These are phyloP conservation scores for Ophiobolus disseminans DNA, from an alignment of 2,329 filamentous ascomycete genomes.

Conservation along the genomic window DNA sequence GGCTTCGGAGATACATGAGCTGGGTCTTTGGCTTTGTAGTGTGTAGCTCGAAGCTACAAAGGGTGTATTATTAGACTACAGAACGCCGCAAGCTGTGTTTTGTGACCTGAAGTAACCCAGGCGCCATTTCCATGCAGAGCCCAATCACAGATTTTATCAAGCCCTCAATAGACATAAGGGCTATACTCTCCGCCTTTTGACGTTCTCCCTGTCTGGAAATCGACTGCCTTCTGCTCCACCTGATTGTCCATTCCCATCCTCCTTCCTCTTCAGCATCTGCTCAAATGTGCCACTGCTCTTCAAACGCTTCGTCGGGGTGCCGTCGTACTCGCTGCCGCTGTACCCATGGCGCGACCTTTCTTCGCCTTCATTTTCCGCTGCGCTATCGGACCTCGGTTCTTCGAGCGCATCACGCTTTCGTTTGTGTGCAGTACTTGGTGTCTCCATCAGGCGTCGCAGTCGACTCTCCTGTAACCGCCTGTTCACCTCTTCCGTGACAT, in stretches of 20 bases:
- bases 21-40: too few species aligned
- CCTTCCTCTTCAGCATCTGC: constrained; percentile 28
- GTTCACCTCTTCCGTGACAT: constrained; percentile 45
- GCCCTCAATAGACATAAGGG: too few species aligned
- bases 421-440: constrained; percentile 43
- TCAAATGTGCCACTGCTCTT: constrained; percentile 36
- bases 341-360: constrained; percentile 9
- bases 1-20: too few species aligned
- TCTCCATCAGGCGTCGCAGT: constrained; percentile 40
- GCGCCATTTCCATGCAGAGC: too few species aligned
- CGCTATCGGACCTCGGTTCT: constrained; percentile 23
- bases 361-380: constrained; percentile 23
- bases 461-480: constrained; percentile 38
- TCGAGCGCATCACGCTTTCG: constrained; percentile 40
- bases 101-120: too few species aligned
- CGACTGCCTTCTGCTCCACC: constrained; percentile 7
- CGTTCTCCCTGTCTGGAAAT: constrained; percentile 14
- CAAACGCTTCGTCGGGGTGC: constrained; percentile 34
- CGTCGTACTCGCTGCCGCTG: constrained; percentile 20
- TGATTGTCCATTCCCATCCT: constrained; percentile 10
- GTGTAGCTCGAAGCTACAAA: too few species aligned
- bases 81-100: too few species aligned
- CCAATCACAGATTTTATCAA: neutral
- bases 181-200: constrained; percentile 28
- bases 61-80: too few species aligned